Base-by-base conservation (phyloP, 371 early-diverging fungal species). In the Mucor racemosus region DNA sequence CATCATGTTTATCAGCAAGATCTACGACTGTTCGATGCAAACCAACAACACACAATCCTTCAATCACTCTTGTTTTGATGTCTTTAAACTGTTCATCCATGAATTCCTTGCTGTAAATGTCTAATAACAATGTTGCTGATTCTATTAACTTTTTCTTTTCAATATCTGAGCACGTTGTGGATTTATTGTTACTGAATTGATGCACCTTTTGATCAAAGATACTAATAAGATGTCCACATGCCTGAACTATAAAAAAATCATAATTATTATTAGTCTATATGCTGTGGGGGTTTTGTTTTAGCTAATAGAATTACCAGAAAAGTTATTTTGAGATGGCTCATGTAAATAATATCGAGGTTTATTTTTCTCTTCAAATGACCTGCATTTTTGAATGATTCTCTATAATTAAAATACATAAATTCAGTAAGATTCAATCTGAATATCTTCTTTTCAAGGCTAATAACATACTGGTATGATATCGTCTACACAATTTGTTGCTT, bases 1-100 rank as follows among this genome's bases (percentile, higher is more conserved):
- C 59, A 26, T n/a, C 6, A 19, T 66, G 36, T 9, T 21, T 53
- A n/a, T 60, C 60, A 21, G 60, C 66, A 34, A 66, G 44, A 17
- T 60, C 35, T n/a, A 66, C 54, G 0, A 60, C 61, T 15, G 14
- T 31, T 44, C 42, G 35, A 36, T 19, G 55, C 13, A 33, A 44
- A 9, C 40, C 41, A 15, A 33, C 35, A 2, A 7, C 33, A 35
- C 66, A 44, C 21, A 66, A 36, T 6, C 55, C 54, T 44, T 55
- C 34, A 34, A 60, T 42, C 19, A 56, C 59, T 15, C 1, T 17
- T 53, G 53, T 54, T 26, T 53, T 36, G 9, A 53, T 50, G 3
- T 0, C 26, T 21, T 26, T 26, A 15, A 39, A 53, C 34, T 62
- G 11, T 34, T 55, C 34, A 8, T 2, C 11, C 34, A 3, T 7